phyloP scores from a whole-genome alignment of 176 grass and related monocot species.

The Lolium perenne region DNA sequence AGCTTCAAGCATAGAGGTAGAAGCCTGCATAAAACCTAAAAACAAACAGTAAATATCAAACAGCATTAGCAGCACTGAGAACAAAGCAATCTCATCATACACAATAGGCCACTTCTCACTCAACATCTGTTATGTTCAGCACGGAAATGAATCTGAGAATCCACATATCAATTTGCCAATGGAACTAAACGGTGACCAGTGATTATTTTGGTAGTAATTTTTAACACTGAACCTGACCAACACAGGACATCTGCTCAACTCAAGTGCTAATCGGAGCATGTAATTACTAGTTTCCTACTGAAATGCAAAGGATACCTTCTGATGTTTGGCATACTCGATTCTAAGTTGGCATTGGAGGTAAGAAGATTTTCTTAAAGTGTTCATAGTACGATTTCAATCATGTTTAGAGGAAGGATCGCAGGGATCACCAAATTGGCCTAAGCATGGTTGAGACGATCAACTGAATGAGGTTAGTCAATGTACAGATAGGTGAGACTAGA shows the following conservation, averaged over 20 bases:
- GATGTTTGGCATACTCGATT: background rate
- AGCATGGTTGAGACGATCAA: background rate
- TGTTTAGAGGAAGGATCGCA: slow-evolving; percentile 15
- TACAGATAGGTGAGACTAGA: background rate
- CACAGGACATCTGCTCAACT: background rate
- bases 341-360: background rate
- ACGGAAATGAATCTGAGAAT: background rate
- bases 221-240: background rate
- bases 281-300: background rate
- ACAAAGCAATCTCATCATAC: slow-evolving; percentile 12
- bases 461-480: background rate
- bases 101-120: background rate
- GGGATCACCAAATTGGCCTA: background rate
- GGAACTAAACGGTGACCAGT: background rate
- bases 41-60: background rate
- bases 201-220: background rate
- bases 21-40: slow-evolving; percentile 76
- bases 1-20: slow-evolving; percentile 77
- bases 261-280: slow-evolving; percentile 4
- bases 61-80: background rate
- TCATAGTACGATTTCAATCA: background rate
- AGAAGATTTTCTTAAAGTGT: too few relatives aligned
- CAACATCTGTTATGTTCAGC: background rate
- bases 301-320: background rate
- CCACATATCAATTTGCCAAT: background rate